phyloP scores from a whole-genome alignment of 768 basidiomycete species.

The Agrocybe pediades region DNA sequence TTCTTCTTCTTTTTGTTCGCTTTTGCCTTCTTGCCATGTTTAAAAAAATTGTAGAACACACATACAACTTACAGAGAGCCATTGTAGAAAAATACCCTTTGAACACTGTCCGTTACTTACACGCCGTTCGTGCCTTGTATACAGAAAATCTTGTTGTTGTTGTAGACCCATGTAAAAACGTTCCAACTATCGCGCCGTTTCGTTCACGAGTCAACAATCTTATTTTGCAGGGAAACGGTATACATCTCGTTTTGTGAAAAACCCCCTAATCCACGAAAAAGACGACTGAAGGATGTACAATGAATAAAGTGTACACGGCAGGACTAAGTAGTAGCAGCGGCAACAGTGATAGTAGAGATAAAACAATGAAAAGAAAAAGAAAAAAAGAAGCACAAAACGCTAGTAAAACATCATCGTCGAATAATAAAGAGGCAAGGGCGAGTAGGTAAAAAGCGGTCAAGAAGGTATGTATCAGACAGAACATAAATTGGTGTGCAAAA shows the following conservation, averaged over 20 bases:
- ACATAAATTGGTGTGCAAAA: not conserved
- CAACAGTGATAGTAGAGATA: too few relatives aligned
- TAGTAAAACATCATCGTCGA: not conserved
- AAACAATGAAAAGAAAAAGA: not conserved
- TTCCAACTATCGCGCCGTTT: not conserved
- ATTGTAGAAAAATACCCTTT: constrained; percentile 6
- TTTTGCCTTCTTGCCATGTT: not conserved
- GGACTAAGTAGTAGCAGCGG: too few relatives aligned
- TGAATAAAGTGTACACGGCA: not conserved
- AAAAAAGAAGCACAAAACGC: not conserved
- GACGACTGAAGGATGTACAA: not conserved
- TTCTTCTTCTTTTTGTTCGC: not conserved
- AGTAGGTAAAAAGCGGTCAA: too few relatives aligned
- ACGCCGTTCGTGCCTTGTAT: constrained; percentile 1
- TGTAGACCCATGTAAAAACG: constrained; percentile 1
- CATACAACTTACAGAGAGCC: not conserved
- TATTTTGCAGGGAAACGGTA: not conserved
- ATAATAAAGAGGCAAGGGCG: not conserved
- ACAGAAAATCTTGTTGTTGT: not conserved
- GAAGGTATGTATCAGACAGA: too few relatives aligned
- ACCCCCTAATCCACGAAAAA: not conserved
- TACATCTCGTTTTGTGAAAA: too few relatives aligned
- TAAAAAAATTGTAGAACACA: not conserved
- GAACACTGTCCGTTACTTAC: constrained; percentile 1
- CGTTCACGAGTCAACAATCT: not conserved